Conservation (phyloP, 768 basidiomycete genomes). For the Trametes cinnabarina region DNA sequence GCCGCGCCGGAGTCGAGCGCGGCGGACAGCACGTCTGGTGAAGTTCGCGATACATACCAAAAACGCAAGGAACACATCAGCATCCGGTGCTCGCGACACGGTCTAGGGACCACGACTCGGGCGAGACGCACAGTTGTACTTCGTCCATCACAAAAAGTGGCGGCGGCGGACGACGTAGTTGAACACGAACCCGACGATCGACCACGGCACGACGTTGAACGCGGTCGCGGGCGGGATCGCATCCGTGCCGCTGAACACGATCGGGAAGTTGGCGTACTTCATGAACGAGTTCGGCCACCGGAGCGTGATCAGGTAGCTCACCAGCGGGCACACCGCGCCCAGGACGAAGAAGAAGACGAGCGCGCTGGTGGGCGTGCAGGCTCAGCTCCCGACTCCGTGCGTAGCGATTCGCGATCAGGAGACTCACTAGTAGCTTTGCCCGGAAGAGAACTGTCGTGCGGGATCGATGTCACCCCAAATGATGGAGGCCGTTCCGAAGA, state of each 20-base stretch:
- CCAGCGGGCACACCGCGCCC: constrained; percentile 39
- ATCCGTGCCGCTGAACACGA: constrained; percentile 41
- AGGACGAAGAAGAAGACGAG: constrained; percentile 46
- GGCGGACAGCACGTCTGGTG: constrained; percentile 76
- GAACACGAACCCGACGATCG: constrained; percentile 37
- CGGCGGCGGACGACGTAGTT: constrained; percentile 38
- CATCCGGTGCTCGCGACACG: not conserved
- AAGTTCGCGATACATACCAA: no score
- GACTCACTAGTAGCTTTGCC: constrained; percentile 36
- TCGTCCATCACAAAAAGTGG: constrained; percentile 39
- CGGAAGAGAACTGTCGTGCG: constrained; percentile 34
- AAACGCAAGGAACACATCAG: not conserved
- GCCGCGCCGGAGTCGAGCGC: constrained; percentile 69
- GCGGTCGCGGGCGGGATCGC: constrained; percentile 44
- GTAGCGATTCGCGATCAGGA: not conserved
- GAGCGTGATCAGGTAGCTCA: constrained; percentile 44
- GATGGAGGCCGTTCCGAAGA: constrained; percentile 53
- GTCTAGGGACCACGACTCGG: no score
- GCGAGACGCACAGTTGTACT: constrained; percentile 34
- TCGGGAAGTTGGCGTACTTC: constrained; percentile 38
- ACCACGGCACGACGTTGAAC: constrained; percentile 40
- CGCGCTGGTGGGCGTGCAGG: constrained; percentile 11
- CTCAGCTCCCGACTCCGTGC: not conserved
- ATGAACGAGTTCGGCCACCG: constrained; percentile 60
- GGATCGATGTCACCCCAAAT: constrained; percentile 48